phyloP scores from a whole-genome alignment of 257 asterid genomes.

The Penstemon davidsonii region DNA sequence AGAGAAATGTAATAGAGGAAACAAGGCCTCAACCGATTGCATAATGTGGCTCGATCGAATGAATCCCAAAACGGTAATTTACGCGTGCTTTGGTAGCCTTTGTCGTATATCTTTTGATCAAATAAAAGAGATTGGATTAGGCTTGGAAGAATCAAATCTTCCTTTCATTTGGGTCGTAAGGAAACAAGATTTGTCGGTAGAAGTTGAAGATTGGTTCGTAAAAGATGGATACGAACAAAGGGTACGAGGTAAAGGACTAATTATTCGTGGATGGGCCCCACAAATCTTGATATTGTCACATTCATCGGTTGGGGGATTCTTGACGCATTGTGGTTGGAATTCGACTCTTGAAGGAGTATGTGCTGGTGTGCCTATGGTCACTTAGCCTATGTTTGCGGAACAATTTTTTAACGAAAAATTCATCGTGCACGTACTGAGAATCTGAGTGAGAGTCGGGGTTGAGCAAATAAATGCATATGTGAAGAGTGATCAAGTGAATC shows the following conservation, averaged over 20 bases:
- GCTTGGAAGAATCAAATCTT: conserved; percentile 32
- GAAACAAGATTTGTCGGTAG: conserved; percentile 18
- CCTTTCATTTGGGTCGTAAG: conserved; percentile 39
- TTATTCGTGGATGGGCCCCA: conserved; percentile 52
- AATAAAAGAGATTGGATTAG: conserved; percentile 36
- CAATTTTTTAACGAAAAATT: conserved; percentile 41
- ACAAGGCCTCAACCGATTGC: conserved; percentile 26
- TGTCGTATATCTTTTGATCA: conserved; percentile 34
- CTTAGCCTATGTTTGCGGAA: conserved; percentile 42
- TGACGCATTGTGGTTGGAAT: conserved; percentile 43
- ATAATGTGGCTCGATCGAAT: conserved; percentile 37
- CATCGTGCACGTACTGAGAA: conserved; percentile 27
- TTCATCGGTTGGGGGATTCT: conserved; percentile 34
- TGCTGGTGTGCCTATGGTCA: conserved; percentile 36
- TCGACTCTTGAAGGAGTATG: conserved; percentile 36
- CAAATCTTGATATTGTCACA: conserved; percentile 40
- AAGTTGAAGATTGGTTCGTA: conserved; percentile 34
- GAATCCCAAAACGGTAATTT: conserved; percentile 32
- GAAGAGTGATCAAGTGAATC: conserved; percentile 28
- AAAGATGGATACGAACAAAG: conserved; percentile 30
- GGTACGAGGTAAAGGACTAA: conserved; percentile 27
- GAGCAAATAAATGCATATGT: conserved; percentile 22
- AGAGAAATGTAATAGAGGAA: conserved; percentile 26
- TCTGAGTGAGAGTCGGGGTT: conserved; percentile 35
- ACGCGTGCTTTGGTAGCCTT: conserved; percentile 43